Evolutionary conservation across 352 stramenopile genomes (phyloP).

Genomic region (Blastocystis sp.): DNA sequence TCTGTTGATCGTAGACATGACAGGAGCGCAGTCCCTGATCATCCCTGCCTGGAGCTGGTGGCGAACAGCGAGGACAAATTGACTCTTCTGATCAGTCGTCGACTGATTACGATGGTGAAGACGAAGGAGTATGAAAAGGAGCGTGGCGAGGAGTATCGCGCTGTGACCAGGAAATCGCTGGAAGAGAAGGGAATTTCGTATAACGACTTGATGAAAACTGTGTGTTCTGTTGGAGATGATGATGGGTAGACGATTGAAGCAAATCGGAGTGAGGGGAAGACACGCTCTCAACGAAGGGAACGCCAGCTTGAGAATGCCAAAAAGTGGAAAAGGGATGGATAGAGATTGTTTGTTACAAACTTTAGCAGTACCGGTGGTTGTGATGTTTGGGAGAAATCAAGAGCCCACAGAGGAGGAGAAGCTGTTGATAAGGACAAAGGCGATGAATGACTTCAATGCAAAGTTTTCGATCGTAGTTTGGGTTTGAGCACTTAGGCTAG

Average conservation of each 20-base stretch:
- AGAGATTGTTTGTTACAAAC: neutral
- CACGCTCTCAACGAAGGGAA: constrained; percentile 15
- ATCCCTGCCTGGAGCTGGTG: constrained; percentile 39
- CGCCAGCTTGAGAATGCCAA: constrained; percentile 14
- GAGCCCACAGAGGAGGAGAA: neutral
- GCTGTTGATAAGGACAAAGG: neutral
- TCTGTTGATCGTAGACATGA: neutral
- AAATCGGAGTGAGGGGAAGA: constrained; percentile 14
- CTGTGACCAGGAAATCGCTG: neutral
- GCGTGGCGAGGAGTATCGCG: neutral
- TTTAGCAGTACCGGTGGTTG: neutral
- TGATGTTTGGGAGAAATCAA: no score
- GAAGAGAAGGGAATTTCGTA: neutral
- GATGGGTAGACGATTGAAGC: neutral
- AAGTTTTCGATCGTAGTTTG: neutral
- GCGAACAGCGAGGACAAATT: constrained; percentile 53
- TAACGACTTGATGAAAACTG: constrained; percentile 14
- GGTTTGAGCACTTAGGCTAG: neutral
- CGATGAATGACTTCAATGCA: constrained; percentile 28
- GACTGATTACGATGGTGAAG: constrained; percentile 59
- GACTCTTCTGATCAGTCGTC: constrained; percentile 16
- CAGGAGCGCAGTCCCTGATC: neutral
- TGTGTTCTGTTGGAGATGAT: neutral
- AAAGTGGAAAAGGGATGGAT: constrained; percentile 9
- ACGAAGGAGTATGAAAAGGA: neutral